A percentile compares a stretch with the other conserved stretches of the same genome.
These are phyloP conservation scores for Phaeolepiota aurea DNA, from an alignment of 768 basidiomycete species.

Conservation along the genomic window DNA sequence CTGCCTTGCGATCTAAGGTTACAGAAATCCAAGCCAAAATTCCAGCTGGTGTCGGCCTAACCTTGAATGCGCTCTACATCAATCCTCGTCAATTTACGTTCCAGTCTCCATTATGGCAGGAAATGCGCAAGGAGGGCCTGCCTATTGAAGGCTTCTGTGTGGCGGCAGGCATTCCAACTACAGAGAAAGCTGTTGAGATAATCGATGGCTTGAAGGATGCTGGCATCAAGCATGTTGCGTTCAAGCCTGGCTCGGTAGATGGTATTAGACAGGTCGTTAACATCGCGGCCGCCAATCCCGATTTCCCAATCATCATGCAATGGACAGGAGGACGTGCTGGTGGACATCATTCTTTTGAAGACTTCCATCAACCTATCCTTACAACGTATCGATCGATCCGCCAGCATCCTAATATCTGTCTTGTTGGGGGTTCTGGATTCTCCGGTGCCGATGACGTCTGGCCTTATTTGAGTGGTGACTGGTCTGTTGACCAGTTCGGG, in stretches of 20 bases:
- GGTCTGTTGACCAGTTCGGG: constrained; percentile 76
- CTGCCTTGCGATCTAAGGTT: constrained; percentile 83
- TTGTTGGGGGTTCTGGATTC: constrained; percentile 93
- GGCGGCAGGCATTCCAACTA: constrained; percentile 93
- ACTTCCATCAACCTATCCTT: constrained; percentile 95
- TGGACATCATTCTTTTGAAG: constrained; percentile 97
- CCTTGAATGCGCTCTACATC: constrained; percentile 94
- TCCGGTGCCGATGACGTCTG: constrained; percentile 92
- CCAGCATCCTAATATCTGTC: constrained; percentile 77
- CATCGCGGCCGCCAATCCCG: constrained; percentile 89
- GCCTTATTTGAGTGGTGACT: constrained; percentile 95
- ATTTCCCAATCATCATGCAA: constrained; percentile 95
- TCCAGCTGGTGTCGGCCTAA: constrained; percentile 84
- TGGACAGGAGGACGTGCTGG: constrained; percentile 99
- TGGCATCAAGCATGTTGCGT: constrained; percentile 93
- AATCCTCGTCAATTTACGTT: constrained; percentile 96
- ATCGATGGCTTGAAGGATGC: constrained; percentile 72
- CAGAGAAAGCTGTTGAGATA: constrained; percentile 96
- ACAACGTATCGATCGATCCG: constrained; percentile 88
- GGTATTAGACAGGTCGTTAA: constrained; percentile 96
- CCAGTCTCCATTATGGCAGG: constrained; percentile 97
- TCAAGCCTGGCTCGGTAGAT: constrained; percentile 98
- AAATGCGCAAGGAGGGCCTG: constrained; percentile 91
- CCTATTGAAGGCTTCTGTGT: constrained; percentile 99
- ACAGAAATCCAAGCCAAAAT: constrained; percentile 85